Base-by-base conservation (phyloP, 805 yeast genomes). In the Saccharomycopsis babjevae region DNA sequence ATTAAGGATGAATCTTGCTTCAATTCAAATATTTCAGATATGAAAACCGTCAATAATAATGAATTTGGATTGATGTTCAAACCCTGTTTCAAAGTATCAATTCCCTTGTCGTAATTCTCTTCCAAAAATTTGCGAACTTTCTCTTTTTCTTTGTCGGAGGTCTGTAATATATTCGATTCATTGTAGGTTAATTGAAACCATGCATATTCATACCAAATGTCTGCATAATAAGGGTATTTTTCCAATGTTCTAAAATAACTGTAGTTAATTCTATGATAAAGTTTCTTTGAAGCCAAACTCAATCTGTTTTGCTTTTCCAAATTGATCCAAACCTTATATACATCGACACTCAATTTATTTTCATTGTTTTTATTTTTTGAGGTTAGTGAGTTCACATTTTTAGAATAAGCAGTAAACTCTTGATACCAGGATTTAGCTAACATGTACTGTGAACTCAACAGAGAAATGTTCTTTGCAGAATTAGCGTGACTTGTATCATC, bases 391-490 rank as follows among this genome's bases (percentile, higher is more conserved):
- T 18, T 75, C 10, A 88, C 68, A 22, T 79, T 81, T 42, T 74
- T 73, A 0, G 89, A 82, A 2, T 86, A 65, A 64, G 82, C 81
- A 13, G 78, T 76, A 79, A 90, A 82, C 68, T 89, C 96, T 50
- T 82, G 83, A 63, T 83, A 82, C 74, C 88, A 78, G 0, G 94
- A 80, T 64, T 97, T 79, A 1, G 97, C 92, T 65, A 81, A 83
- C 97, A 93, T 89, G 70, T 91, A 94, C 15, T 83, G 86, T 3
- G 88, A 84, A 13, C 96, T 87, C 63, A 83, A 79, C 67, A 92
- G 97, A 54, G 88, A 84, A 59, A 92, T 85, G 69, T 86, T 84
- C 71, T 89, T 89, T 68, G 96, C 83, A 3, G 97, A 94, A 2
- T 92, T 87, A 20, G 86, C 75, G 40, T 86, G 77, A 68, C 87